A percentile compares a stretch with the other conserved stretches of the same genome.
Conservation (phyloP, 352 stramenopile genomes). For the Phytophthora syringae region DNA sequence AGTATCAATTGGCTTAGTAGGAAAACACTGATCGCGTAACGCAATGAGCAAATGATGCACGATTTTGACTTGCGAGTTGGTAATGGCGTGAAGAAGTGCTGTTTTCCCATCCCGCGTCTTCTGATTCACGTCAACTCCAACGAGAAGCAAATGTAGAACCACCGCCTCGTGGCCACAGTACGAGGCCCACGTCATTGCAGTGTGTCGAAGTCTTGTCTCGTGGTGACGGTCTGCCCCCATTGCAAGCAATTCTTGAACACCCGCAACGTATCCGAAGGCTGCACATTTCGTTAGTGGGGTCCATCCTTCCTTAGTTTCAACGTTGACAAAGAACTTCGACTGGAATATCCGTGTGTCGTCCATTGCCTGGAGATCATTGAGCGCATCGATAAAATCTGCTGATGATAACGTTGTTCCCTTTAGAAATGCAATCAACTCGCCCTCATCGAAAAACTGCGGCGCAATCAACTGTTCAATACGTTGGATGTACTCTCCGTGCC, state of each 20-base stretch:
- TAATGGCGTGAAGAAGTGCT: constrained; percentile 68
- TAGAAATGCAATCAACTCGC: constrained; percentile 45
- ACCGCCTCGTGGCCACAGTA: constrained; percentile 77
- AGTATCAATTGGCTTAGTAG: constrained; percentile 28
- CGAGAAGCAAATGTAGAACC: constrained; percentile 55
- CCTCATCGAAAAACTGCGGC: constrained; percentile 50
- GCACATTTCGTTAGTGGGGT: constrained; percentile 74
- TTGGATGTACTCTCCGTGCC: constrained; percentile 41
- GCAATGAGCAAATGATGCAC: constrained; percentile 64
- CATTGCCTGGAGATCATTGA: constrained; percentile 33
- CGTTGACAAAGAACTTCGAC: constrained; percentile 50
- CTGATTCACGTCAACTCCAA: constrained; percentile 41
- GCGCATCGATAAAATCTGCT: constrained; percentile 21
- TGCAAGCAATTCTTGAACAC: constrained; percentile 46
- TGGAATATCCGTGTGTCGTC: constrained; percentile 10
- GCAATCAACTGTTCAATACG: constrained; percentile 41
- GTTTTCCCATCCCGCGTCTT: constrained; percentile 69
- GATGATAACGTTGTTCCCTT: constrained; percentile 25
- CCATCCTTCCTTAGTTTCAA: constrained; percentile 71
- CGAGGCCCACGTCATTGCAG: constrained; percentile 75
- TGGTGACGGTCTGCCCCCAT: constrained; percentile 51
- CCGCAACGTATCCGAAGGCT: constrained; percentile 49
- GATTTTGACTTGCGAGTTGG: constrained; percentile 58
- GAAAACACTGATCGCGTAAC: constrained; percentile 47
- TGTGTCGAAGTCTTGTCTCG: constrained; percentile 69